These are phyloP conservation scores for Oryza meridionalis DNA, from an alignment of 176 grass and related monocot species.

Conservation along the genomic window DNA sequence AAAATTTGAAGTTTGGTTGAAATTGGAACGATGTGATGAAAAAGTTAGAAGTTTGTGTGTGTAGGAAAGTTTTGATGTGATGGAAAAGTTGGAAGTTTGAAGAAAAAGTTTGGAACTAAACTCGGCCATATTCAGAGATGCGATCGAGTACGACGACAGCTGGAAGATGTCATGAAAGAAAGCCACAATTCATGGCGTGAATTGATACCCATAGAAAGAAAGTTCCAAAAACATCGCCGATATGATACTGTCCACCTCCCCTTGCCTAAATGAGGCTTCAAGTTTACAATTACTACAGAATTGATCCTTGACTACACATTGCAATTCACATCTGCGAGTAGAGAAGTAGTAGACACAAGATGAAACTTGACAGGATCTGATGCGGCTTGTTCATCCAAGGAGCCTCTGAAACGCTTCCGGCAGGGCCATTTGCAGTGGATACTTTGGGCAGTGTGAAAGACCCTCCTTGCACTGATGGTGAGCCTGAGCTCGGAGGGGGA, in stretches of 20 bases:
- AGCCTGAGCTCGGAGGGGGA: constrained; percentile 54
- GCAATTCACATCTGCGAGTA: constrained; percentile 40
- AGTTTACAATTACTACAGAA: constrained; percentile 28
- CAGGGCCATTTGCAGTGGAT: constrained; percentile 53
- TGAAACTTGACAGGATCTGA: constrained; percentile 33
- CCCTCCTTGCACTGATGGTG: constrained; percentile 46
- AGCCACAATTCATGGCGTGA: constrained; percentile 5
- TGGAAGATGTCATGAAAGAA: constrained; percentile 15
- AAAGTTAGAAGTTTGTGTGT: too few species aligned
- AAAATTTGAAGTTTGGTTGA: too few species aligned
- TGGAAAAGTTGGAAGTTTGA: too few species aligned
- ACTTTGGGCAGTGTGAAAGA: constrained; percentile 55
- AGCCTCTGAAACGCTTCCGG: constrained; percentile 64
- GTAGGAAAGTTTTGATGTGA: too few species aligned
- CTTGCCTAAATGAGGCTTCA: constrained; percentile 15
- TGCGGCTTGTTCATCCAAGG: not conserved
- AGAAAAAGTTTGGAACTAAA: too few species aligned
- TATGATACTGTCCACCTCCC: constrained; percentile 33
- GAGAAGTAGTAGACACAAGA: constrained; percentile 37
- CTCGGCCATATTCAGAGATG: not conserved
- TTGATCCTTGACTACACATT: not conserved
- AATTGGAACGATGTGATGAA: too few species aligned
- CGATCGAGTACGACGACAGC: not conserved
- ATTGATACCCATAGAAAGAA: constrained; percentile 32
- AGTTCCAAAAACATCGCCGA: constrained; percentile 50